Base-by-base conservation (phyloP, 805 yeast species). In the Zygosaccharomyces kombuchaensis region DNA sequence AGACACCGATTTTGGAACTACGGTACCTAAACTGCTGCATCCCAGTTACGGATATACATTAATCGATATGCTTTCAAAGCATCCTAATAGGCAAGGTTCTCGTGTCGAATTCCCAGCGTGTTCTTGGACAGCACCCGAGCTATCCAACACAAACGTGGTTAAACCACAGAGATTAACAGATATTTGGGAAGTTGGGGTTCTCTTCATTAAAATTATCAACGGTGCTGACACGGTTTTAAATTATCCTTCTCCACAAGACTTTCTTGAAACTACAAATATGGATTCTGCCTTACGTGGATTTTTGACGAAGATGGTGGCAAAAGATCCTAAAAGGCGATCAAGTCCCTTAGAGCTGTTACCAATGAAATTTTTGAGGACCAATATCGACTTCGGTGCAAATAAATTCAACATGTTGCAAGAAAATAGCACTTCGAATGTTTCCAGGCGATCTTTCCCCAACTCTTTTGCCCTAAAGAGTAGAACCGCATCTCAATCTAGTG, bases 161-260 rank as follows among this genome's bases (percentile, higher is more conserved):
- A 77, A 74, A 46, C 82, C 85, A 10, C 83, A 83, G 46, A 71
- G 89, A 30, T 86, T 88, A 62, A 82, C 96, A 0, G 99, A 93
- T 68, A 84, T 93, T 8, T 93, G 98, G 98, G 86, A 86, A 58
- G 67, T 89, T 32, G 99, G 97, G 6, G 87, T 87, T 0, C 63
- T 85, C 6, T 82, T 91, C 53, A 73, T 81, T 13, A 80, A 84
- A 51, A 69, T 82, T 61, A 71, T 87, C 3, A 70, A 75, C 36
- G 91, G 95, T 0, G 67, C 72, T 2, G 81, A 78, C 38, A 69
- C 75, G 1, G 67, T 78, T 0, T 72, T 77, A 9, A 77, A 75
- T 19, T 84, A 71, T 55, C 67, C 74, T 3, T 77, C 80, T 1
- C 88, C 91, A 0, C 70, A 71, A 31, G 86, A 81, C n/a, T 84